phyloP scores from a whole-genome alignment of 805 yeast genomes.

The Metschnikowia reukaufii region DNA sequence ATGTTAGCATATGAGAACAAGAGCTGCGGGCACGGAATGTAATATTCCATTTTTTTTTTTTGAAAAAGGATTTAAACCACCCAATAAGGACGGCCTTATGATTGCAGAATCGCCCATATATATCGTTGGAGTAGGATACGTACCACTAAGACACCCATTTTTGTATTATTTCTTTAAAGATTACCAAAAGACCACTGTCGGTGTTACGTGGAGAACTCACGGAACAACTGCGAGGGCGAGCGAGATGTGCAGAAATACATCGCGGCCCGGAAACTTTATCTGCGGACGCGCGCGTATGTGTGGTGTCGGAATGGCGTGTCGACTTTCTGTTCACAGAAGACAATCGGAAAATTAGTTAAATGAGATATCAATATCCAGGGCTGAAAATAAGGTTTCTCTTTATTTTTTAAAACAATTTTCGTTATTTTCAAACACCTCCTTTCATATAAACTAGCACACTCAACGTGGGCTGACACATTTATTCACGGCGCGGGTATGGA shows the following conservation, averaged over 20 bases:
- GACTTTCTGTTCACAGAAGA: background rate
- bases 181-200: too few species aligned
- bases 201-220: background rate
- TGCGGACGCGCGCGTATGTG: background rate
- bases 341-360: too few species aligned
- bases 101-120: background rate
- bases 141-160: slow-evolving; percentile 25
- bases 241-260: background rate
- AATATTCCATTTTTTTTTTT: too few species aligned
- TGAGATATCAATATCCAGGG: too few species aligned
- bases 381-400: too few species aligned
- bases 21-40: too few species aligned
- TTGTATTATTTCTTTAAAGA: background rate
- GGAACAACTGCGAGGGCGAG: background rate
- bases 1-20: slow-evolving; percentile 19
- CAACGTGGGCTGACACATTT: too few species aligned
- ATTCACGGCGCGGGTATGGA: background rate
- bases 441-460: too few species aligned
- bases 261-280: background rate
- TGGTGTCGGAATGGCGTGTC: background rate
- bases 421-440: background rate
- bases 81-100: too few species aligned
- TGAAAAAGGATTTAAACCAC: too few species aligned
- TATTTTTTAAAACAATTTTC: too few species aligned
- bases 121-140: slow-evolving; percentile 8